Evolutionary conservation across 768 basidiomycete species (phyloP), one percentile per base, ranked within the genome.

Genomic region (Steccherinum ochraceum): DNA sequence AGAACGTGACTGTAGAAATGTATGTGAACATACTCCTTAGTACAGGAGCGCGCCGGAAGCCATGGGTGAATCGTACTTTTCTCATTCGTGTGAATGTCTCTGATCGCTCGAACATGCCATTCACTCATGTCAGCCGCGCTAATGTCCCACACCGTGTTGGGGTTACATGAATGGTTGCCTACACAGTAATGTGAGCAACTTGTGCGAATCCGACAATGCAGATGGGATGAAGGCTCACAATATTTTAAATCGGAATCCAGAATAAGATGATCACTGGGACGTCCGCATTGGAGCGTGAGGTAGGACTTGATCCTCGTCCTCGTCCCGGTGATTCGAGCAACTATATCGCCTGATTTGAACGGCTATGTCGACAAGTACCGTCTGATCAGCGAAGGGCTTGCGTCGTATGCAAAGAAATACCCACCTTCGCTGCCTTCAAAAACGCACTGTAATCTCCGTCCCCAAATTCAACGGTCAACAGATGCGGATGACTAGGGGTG

Each of bases 131-230:
- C 66, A 25, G 57, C 35, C 0, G 72, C 70, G 24, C 74, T 70
- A 4, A 84, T 61, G 58, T 83, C 76, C 58, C 83, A 76, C 1
- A 69, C 76, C 45, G 74, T 68, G 50, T 78, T 82, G 3, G 82
- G 82, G 16, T 76, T 73, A 65, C 83, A 85, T 12, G 79, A 82
- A 61, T 83, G 81, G 60, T 83, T 82, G 53, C 78, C 79, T 79
- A 46, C 21, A n/a, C 11, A 3, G 39, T 16, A 4, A 30, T 12
- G 24, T 20, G 20, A 25, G 39, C 40, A 46, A 41, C 45, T 35
- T 35, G 30, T 35, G 30, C 30, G 7, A 7, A 35, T 35, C n/a
- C 21, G 40, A 54, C n/a, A 30, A n/a, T 42, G 27, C 12, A 12
- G 19, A 10, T 18, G 7, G 24, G 18, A n/a, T n/a, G n/a, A n/a